Base-by-base conservation (phyloP, 306 rosid species). In the Prunus mongolica region DNA sequence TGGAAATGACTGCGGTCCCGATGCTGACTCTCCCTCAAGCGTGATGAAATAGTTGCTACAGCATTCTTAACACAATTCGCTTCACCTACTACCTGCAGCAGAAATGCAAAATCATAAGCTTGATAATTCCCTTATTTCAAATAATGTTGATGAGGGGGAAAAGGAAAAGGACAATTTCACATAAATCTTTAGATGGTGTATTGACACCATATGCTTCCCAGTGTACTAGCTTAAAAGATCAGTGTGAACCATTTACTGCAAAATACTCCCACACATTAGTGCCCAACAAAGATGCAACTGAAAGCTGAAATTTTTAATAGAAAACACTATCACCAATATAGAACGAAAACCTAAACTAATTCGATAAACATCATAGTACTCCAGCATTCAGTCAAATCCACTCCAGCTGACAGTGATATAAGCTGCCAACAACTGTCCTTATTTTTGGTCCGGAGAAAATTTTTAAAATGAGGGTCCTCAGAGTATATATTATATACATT, bases 21-120 rank as follows among this genome's bases (percentile, higher is more conserved):
- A 79, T 96, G 98, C 86, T 96, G 99, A 70, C 99, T 96, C 92
- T 96, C 99, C 92, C 99, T 88, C 82, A 96, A 85, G 74, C 99
- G 93, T 34, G 96, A 82, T 32, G 99, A 90, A 71, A 96, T 88
- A 18, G 84, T 78, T 20, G 71, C 84, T 67, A 92, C 54, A 74
- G 99, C 98, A 80, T 74, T 87, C 86, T 92, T 96, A 18, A 96
- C 97, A 70, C 85, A 83, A 81, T 86, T 86, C 16, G 76, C 52
- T 69, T 96, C 99, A 41, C 99, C 99, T 61, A 89, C 91, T 83
- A 96, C 89, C 99, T 96, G 86, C 85, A 90, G 78, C 72, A 76
- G 63, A 52, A 64, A 78, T 18, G 38, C 46, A 69, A 32, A 10
- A 55, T 76, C 67, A 67, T 11, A 54, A n/a, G 3, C 32, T 18